These are phyloP conservation scores for Fusarium pseudocircinatum DNA, from an alignment of 2,329 filamentous ascomycete genomes.

Conservation along the genomic window DNA sequence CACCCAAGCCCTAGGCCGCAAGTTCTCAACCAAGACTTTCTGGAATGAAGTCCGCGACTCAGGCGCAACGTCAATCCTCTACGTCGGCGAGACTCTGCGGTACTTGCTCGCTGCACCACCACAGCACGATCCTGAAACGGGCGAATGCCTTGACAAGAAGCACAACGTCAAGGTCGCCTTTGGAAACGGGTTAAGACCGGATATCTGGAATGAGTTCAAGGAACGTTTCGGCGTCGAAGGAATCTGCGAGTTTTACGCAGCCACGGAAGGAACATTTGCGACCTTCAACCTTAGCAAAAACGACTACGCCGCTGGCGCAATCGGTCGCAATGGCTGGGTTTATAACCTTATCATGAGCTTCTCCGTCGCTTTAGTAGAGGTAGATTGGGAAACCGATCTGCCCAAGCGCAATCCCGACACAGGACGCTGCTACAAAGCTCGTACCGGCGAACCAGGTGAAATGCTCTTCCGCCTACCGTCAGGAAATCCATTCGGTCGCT, in stretches of 20 bases:
- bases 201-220: slow-evolving; percentile 87
- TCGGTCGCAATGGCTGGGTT: slow-evolving; percentile 76
- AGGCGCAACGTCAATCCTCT: slow-evolving; percentile 81
- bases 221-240: slow-evolving; percentile 79
- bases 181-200: slow-evolving; percentile 85
- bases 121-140: slow-evolving; percentile 69
- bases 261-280: slow-evolving; percentile 76
- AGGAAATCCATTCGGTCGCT: slow-evolving; percentile 68
- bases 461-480: slow-evolving; percentile 77
- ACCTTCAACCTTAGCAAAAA: slow-evolving; percentile 80
- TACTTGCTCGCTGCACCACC: slow-evolving; percentile 78
- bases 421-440: slow-evolving; percentile 71
- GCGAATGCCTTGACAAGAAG: slow-evolving; percentile 74
- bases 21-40: slow-evolving; percentile 81
- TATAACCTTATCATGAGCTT: slow-evolving; percentile 63
- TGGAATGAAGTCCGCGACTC: slow-evolving; percentile 79
- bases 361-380: slow-evolving; percentile 67
- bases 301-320: slow-evolving; percentile 77
- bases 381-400: slow-evolving; percentile 76
- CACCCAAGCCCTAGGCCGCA: slow-evolving; percentile 77
- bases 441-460: slow-evolving; percentile 75
- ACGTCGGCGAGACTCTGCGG: slow-evolving; percentile 87
- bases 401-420: slow-evolving; percentile 75
- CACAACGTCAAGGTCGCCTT: slow-evolving; percentile 80
- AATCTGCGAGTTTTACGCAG: slow-evolving; percentile 83